phyloP scores from a whole-genome alignment of 768 basidiomycete genomes.

The Mycena metata region DNA sequence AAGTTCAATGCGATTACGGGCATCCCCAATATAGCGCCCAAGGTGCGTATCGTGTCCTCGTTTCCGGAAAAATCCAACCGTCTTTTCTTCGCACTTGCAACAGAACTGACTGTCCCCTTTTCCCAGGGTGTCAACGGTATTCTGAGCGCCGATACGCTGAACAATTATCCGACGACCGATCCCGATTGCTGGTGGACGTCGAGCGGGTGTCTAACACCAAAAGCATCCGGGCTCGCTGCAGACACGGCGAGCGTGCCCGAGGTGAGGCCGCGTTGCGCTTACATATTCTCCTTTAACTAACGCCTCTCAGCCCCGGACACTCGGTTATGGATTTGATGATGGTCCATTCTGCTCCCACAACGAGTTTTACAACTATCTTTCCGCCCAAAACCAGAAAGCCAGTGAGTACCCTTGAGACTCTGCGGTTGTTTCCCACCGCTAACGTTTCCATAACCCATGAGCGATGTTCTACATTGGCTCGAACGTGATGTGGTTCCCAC shows the following conservation, averaged over 20 bases:
- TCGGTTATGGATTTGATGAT: slow-evolving; percentile 75
- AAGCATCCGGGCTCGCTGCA: slow-evolving; percentile 54
- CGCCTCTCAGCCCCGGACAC: slow-evolving; percentile 59
- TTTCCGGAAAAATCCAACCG: no score
- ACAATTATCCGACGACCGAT: slow-evolving; percentile 20
- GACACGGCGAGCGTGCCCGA: slow-evolving; percentile 66
- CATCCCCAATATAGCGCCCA: slow-evolving; percentile 66
- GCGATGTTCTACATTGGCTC: slow-evolving; percentile 76
- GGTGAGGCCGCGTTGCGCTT: slow-evolving; percentile 46
- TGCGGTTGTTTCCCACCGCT: no score
- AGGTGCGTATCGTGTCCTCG: no score
- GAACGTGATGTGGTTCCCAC: slow-evolving; percentile 68
- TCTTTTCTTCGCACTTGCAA: no score
- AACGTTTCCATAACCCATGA: no score
- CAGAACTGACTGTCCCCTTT: no score
- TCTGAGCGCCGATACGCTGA: neutral
- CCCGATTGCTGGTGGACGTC: slow-evolving; percentile 57
- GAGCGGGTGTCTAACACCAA: slow-evolving; percentile 62
- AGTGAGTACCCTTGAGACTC: slow-evolving; percentile 54
- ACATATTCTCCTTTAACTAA: neutral
- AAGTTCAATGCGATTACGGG: slow-evolving; percentile 60
- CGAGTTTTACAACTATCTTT: slow-evolving; percentile 69
- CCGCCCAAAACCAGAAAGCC: slow-evolving; percentile 68
- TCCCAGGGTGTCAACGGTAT: slow-evolving; percentile 11
- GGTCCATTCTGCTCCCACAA: slow-evolving; percentile 78